Percentiles rank a stretch among this genome's conserved stretches.
Conservation (phyloP, 1,284 basidiomycete genomes). For the Exsudoporus floridanus region DNA sequence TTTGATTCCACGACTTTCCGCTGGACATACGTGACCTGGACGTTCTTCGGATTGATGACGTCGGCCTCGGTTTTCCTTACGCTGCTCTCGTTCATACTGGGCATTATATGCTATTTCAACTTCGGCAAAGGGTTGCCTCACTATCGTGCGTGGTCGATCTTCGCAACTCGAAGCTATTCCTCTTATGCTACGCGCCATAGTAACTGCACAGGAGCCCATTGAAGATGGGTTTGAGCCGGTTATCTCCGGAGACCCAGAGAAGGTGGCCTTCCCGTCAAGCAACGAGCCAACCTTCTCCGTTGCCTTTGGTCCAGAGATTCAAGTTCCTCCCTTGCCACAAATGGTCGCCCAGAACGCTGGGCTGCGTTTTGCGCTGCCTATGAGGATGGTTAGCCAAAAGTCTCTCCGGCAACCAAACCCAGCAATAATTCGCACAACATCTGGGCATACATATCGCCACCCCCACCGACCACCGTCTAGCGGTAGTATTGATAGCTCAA, state of each 20-base stretch:
- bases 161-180: not conserved
- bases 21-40: conserved; percentile 73
- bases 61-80: conserved; percentile 58
- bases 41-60: conserved; percentile 68
- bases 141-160: conserved; percentile 51
- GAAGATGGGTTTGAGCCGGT: conserved; percentile 45
- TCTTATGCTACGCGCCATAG: conserved; percentile 35
- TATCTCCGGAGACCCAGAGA: conserved; percentile 49
- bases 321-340: conserved; percentile 42
- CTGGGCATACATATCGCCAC: not conserved
- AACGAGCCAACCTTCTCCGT: conserved; percentile 55
- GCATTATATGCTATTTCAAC: conserved; percentile 65
- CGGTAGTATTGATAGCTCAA: conserved; percentile 12
- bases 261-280: conserved; percentile 62
- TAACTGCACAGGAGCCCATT: conserved; percentile 54
- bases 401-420: not conserved
- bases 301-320: conserved; percentile 44
- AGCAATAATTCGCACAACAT: conserved; percentile 1
- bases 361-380: conserved; percentile 41
- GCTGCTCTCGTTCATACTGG: conserved; percentile 54
- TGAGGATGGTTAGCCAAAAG: not conserved
- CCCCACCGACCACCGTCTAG: conserved; percentile 16
- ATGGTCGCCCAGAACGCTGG: too few species aligned
- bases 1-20: conserved; percentile 70
- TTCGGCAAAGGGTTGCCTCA: conserved; percentile 71